Evolutionary conservation across 345 rosid species (phyloP).

Genomic region (Arabidopsis thaliana): DNA sequence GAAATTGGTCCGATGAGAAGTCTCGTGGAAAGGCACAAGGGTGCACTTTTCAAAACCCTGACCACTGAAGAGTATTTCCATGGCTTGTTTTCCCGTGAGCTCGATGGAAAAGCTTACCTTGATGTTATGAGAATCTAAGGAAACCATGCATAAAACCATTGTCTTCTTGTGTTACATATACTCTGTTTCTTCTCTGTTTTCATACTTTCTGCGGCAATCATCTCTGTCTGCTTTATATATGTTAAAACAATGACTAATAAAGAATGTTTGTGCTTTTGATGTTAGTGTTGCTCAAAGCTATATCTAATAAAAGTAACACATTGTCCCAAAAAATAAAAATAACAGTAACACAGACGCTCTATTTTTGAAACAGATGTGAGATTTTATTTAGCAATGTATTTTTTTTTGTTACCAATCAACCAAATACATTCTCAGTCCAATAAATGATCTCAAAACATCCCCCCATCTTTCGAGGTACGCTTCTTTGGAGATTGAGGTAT

Average conservation of each 20-base stretch:
- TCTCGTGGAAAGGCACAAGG: slow-evolving; percentile 33
- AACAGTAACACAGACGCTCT: not conserved
- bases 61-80: slow-evolving; percentile 23
- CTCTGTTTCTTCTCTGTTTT: slow-evolving; percentile 16
- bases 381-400: slow-evolving; percentile 31
- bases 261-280: not conserved
- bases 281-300: not conserved
- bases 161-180: not conserved
- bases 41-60: slow-evolving; percentile 34
- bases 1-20: slow-evolving; percentile 42
- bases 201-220: not conserved
- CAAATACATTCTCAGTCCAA: slow-evolving; percentile 13
- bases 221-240: not conserved
- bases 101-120: slow-evolving; percentile 44
- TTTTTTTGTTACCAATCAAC: slow-evolving; percentile 8
- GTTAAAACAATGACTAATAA: not conserved
- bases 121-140: slow-evolving; percentile 41
- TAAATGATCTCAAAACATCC: slow-evolving; percentile 17
- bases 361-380: not conserved
- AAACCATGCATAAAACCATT: not conserved
- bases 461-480: slow-evolving; percentile 14
- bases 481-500: slow-evolving; percentile 15
- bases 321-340: no score
- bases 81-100: slow-evolving; percentile 31
- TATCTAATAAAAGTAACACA: not conserved